phyloP scores from a whole-genome alignment of 2,329 filamentous ascomycete genomes.

The Apiospora marii region DNA sequence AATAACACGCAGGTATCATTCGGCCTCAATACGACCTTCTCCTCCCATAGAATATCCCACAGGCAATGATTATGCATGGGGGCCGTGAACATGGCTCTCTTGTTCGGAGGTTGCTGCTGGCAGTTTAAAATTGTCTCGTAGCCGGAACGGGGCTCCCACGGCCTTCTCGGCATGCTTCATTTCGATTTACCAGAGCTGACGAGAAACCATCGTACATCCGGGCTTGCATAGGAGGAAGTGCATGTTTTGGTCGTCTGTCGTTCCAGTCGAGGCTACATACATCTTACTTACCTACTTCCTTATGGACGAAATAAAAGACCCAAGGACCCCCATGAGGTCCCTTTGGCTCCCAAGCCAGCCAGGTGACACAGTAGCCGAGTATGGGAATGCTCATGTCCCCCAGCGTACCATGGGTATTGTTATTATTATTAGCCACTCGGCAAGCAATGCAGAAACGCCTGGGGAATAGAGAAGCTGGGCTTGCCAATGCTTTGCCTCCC shows the following conservation, averaged over 20 bases:
- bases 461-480: background rate
- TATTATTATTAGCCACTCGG: conserved; percentile 8
- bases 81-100: background rate
- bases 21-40: background rate
- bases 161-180: conserved; percentile 15
- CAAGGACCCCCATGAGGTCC: background rate
- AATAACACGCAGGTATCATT: too few relatives aligned
- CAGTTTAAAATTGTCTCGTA: conserved; percentile 5
- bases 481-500: conserved; percentile 8
- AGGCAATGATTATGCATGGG: background rate
- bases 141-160: conserved; percentile 4
- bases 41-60: background rate
- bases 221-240: background rate
- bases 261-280: too few relatives aligned
- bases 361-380: background rate
- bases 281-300: background rate
- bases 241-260: background rate
- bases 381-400: background rate
- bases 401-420: conserved; percentile 2
- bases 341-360: background rate
- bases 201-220: background rate
- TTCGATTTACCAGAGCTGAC: conserved; percentile 4
- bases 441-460: background rate
- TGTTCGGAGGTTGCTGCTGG: background rate
- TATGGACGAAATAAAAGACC: background rate